A percentile compares a stretch with the other conserved stretches of the same genome.
These are phyloP conservation scores for Ophiostoma populinum DNA, from an alignment of 2,329 filamentous ascomycete species.

Conservation along the genomic window DNA sequence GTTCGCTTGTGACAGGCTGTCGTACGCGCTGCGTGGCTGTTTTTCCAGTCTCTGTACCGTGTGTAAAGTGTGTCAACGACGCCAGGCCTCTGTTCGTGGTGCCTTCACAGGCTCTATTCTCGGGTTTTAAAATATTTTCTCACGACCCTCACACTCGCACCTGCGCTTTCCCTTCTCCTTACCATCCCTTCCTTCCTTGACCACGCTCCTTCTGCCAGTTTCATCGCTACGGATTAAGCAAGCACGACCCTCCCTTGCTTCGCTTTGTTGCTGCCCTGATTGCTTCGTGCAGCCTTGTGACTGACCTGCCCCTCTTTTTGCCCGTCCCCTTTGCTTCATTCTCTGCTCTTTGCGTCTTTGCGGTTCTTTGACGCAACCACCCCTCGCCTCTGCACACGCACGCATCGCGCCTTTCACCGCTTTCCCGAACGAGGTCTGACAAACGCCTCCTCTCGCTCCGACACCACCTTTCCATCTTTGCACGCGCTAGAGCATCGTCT, in stretches of 20 bases:
- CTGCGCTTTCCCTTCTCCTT: background rate
- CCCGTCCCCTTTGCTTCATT: background rate
- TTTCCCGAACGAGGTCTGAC: background rate
- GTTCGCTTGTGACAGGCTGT: no score
- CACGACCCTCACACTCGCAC: no score
- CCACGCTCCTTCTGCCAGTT: background rate
- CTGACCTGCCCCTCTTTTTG: background rate
- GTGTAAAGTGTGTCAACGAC: no score
- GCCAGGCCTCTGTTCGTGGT: no score
- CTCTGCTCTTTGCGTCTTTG: background rate
- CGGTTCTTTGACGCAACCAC: background rate
- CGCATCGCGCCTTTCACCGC: background rate
- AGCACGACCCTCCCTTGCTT: background rate
- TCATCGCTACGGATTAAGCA: no score
- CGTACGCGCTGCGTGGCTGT: no score
- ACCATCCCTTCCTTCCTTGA: background rate
- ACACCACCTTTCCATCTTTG: background rate
- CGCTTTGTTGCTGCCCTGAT: no score
- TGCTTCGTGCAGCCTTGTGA: slow-evolving; percentile 1
- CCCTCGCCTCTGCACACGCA: background rate
- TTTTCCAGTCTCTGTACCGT: no score
- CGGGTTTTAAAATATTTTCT: no score
- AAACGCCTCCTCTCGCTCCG: background rate
- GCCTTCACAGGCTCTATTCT: no score
- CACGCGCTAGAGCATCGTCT: slow-evolving; percentile 1